Base-by-base conservation (phyloP, 805 yeast species). In the Ogataea angusta region DNA sequence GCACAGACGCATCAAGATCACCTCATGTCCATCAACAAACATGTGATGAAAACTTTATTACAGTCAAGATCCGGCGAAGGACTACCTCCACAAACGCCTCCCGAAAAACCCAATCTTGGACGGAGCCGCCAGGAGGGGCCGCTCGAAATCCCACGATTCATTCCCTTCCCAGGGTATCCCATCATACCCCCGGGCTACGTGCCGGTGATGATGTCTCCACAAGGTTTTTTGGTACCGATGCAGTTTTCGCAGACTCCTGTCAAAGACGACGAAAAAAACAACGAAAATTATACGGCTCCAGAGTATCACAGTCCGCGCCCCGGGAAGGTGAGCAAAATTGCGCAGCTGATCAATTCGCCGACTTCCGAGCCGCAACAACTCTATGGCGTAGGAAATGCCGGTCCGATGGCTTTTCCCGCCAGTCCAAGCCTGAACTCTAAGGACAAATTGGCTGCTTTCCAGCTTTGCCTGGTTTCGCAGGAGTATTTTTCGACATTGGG, bases 201-300 rank as follows among this genome's bases (percentile, higher is more conserved):
- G 13, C 63, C 62, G 4, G 48, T 59, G 33, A 44, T 59, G 51
- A 56, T 59, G 62, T 51, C 63, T 9, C 63, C 63, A 0, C 51
- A 54, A 29, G 63, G 63, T 2, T 46, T 45, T 16, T 31, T 59
- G 17, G 52, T 53, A 21, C 63, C 63, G 2, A 50, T 59, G 56
- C 59, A 55, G 30, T 50, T 46, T 30, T 49, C 50, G 9, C 47
- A 45, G 16, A 44, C 47, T 16, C 51, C 51, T n/a, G 37, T 40
- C 12, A 25, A 36, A 18, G 42, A 35, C 15, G 46, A 30, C 15
- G 32, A 30, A 28, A 34, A 35, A 23, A 33, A 30, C 17, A 19
- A 36, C 15, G 36, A 22, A 29, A 25, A 25, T 15, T 14, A 10
- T 4, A n/a, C 12, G 8, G n/a, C 27, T 4, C 29, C 31, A 4